Percentiles rank a stretch among this genome's conserved stretches.
These are phyloP conservation scores for Fraxinus albicans DNA, from an alignment of 305 asterid genomes.

Conservation along the genomic window DNA sequence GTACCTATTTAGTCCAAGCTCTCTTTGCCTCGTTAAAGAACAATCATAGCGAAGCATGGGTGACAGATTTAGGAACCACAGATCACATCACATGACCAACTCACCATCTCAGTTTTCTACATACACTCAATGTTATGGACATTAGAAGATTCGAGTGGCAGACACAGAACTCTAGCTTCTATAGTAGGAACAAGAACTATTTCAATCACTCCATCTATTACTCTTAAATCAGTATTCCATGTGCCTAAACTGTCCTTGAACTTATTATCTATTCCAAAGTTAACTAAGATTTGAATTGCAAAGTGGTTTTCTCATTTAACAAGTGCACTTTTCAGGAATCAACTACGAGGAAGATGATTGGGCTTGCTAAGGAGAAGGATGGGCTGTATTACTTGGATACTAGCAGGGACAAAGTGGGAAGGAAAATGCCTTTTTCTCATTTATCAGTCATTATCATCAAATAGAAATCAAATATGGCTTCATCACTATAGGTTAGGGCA, in stretches of 20 bases:
- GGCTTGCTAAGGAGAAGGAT: neutral
- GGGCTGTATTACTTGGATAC: neutral
- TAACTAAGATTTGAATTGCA: neutral
- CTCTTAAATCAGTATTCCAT: neutral
- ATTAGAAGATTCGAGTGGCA: neutral
- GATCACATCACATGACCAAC: neutral
- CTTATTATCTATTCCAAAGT: neutral
- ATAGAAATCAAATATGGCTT: neutral
- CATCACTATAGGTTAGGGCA: neutral
- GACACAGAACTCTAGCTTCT: neutral
- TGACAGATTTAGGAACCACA: neutral
- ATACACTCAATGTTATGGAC: neutral
- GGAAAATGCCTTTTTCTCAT: neutral
- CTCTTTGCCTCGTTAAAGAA: neutral
- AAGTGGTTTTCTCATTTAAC: neutral
- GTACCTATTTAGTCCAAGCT: neutral
- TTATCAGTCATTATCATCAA: neutral
- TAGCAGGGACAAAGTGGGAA: neutral
- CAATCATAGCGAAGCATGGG: neutral
- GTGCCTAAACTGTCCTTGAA: neutral
- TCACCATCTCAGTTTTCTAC: neutral
- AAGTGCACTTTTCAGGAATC: neutral
- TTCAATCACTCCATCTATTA: neutral
- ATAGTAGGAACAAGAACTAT: neutral
- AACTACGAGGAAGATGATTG: neutral